A percentile compares a stretch with the other conserved stretches of the same genome.
Conservation (phyloP, 2,329 filamentous ascomycete genomes). For the Pestalotiopsis sp. region DNA sequence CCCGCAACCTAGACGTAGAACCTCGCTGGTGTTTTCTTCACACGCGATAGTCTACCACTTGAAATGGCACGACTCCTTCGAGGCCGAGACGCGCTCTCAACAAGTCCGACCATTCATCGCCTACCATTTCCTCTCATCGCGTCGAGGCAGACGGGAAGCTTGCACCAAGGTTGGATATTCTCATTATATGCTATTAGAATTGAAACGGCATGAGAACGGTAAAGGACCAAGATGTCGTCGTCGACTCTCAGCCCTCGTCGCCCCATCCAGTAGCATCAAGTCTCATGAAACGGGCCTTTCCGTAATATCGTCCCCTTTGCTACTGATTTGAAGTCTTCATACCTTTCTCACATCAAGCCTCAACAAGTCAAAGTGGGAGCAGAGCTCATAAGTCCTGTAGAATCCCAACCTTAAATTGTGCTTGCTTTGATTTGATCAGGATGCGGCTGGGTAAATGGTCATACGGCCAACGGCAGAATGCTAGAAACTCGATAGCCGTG, state of each 20-base stretch:
- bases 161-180: neutral
- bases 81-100: neutral
- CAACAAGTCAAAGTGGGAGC: neutral
- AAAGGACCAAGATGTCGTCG: neutral
- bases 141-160: neutral
- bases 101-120: neutral
- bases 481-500: too few relatives aligned
- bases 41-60: too few relatives aligned
- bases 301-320: neutral
- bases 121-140: neutral
- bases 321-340: neutral
- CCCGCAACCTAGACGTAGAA: too few relatives aligned
- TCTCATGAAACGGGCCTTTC: neutral
- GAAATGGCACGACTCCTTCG: too few relatives aligned
- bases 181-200: neutral
- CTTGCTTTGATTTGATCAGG: neutral
- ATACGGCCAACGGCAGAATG: neutral
- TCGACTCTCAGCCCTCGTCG: neutral
- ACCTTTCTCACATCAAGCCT: neutral
- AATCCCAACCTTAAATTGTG: neutral
- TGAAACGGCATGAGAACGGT: neutral
- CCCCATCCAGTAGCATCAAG: neutral
- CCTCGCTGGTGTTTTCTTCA: too few relatives aligned
- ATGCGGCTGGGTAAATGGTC: neutral
- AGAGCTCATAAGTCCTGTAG: neutral